These are phyloP conservation scores for Penicillium sp. DNA, from an alignment of 2,329 filamentous ascomycete species.

Conservation along the genomic window DNA sequence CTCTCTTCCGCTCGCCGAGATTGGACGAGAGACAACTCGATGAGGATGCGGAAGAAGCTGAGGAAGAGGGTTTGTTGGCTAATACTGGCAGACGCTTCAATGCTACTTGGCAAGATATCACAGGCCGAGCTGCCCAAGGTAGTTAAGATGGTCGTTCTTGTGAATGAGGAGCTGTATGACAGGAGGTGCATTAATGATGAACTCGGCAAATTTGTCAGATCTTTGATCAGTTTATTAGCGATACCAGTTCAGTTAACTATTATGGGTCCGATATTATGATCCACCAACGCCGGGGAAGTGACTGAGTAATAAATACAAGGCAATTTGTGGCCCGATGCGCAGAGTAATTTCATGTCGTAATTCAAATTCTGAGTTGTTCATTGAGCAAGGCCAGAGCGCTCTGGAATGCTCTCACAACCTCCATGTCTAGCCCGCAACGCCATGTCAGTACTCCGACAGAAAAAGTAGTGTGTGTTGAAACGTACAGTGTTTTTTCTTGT, in stretches of 20 bases:
- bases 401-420: conserved; percentile 47
- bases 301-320: neutral
- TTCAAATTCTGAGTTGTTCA: conserved; percentile 23
- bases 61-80: conserved; percentile 86
- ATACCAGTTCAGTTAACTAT: too few relatives aligned
- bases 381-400: conserved; percentile 44
- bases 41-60: conserved; percentile 82
- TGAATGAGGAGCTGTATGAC: neutral
- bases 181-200: neutral
- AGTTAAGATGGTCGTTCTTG: neutral
- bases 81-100: conserved; percentile 76
- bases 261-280: neutral
- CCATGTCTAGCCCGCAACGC: conserved; percentile 30
- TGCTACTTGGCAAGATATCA: conserved; percentile 84
- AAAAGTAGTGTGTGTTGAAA: neutral
- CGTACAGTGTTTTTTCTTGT: conserved; percentile 78
- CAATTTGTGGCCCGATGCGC: neutral
- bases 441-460: conserved; percentile 11
- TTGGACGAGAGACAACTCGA: conserved; percentile 73
- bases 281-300: neutral
- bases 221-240: neutral
- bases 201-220: neutral
- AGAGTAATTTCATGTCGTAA: neutral
- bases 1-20: conserved; percentile 73
- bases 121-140: conserved; percentile 47